phyloP scores from a whole-genome alignment of 805 yeast genomes.

The Osmozyma mogii region DNA sequence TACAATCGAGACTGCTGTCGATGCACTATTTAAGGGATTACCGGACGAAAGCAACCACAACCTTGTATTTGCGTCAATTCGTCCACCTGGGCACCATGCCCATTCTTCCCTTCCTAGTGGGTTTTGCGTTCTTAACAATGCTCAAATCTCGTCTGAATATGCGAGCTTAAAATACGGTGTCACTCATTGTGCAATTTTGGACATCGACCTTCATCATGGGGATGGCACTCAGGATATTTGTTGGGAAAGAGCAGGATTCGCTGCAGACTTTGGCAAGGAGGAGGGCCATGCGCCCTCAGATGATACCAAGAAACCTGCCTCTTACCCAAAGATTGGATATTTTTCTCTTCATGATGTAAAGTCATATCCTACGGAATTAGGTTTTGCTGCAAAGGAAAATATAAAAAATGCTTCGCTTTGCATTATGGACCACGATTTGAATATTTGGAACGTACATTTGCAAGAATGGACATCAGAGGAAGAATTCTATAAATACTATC shows the following conservation, averaged over 20 bases:
- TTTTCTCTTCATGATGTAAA: slow-evolving; percentile 80
- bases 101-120: slow-evolving; percentile 82
- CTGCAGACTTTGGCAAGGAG: slow-evolving; percentile 39
- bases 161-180: slow-evolving; percentile 55
- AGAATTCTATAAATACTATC: slow-evolving; percentile 59
- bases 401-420: slow-evolving; percentile 75
- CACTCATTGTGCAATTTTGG: slow-evolving; percentile 75
- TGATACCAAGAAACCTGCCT: slow-evolving; percentile 33
- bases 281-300: slow-evolving; percentile 28
- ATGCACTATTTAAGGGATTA: slow-evolving; percentile 25
- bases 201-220: slow-evolving; percentile 82
- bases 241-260: slow-evolving; percentile 67
- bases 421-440: slow-evolving; percentile 66
- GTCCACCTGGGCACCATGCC: slow-evolving; percentile 87
- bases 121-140: slow-evolving; percentile 74
- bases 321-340: slow-evolving; percentile 63
- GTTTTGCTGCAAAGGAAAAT: slow-evolving; percentile 64
- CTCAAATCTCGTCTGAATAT: slow-evolving; percentile 73
- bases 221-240: slow-evolving; percentile 85
- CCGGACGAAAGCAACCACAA: slow-evolving; percentile 20
- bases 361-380: slow-evolving; percentile 77
- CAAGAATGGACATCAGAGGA: slow-evolving; percentile 55
- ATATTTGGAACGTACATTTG: slow-evolving; percentile 79
- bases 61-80: slow-evolving; percentile 55
- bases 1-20: slow-evolving; percentile 65